Conservation (phyloP, 2,329 filamentous ascomycete genomes). For the Colletotrichum falcatum region DNA sequence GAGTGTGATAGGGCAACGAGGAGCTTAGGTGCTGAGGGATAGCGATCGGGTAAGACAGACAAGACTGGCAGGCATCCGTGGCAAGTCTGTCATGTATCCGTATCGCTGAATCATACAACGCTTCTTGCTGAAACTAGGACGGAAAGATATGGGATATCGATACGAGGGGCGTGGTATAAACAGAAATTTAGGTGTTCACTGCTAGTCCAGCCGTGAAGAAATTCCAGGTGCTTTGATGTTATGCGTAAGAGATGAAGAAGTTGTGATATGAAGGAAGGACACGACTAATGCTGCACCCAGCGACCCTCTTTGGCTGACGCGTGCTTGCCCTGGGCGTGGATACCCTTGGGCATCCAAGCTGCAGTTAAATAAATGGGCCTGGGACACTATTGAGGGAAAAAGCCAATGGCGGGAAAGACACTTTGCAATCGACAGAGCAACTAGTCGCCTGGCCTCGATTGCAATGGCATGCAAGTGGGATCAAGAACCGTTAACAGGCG, state of each 20-base stretch:
- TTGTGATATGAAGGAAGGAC: conserved; percentile 25
- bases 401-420: neutral
- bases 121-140: conserved; percentile 1
- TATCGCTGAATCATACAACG: neutral
- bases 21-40: conserved; percentile 11
- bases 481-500: conserved; percentile 1
- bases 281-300: conserved; percentile 33
- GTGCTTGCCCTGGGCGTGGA: conserved; percentile 39
- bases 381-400: neutral
- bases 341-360: conserved; percentile 33
- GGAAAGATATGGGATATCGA: neutral
- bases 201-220: too few species aligned
- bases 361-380: conserved; percentile 26
- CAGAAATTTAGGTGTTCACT: neutral
- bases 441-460: conserved; percentile 25
- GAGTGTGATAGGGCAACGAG: conserved; percentile 2
- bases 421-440: conserved; percentile 34
- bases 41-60: conserved; percentile 8
- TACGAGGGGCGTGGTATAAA: neutral
- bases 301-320: conserved; percentile 41
- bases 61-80: conserved; percentile 1
- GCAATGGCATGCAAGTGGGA: conserved; percentile 21
- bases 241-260: conserved; percentile 8
- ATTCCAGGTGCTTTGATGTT: neutral
- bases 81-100: conserved; percentile 17